A percentile compares a stretch with the other conserved stretches of the same genome.
phyloP scores from a whole-genome alignment of 2,329 filamentous ascomycete species.

The Botryosphaeria dothidea region DNA sequence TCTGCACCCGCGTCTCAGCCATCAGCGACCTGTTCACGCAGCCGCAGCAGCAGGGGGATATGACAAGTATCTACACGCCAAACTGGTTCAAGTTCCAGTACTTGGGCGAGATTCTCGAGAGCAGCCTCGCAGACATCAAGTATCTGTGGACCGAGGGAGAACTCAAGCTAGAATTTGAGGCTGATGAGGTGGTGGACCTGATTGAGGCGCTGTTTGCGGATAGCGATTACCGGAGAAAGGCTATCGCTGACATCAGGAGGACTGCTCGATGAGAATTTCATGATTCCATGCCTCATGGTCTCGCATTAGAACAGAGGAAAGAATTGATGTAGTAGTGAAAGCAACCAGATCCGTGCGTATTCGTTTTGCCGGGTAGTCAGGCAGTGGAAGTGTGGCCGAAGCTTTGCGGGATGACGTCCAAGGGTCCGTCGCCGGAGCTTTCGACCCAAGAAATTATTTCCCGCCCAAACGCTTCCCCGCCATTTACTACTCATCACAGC shows the following conservation, averaged over 20 bases:
- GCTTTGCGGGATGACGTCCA: neutral
- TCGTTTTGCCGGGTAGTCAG: neutral
- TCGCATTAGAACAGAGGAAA: neutral
- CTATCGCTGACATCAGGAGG: conserved; percentile 57
- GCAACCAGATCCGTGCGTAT: too few relatives aligned
- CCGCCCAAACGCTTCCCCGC: neutral
- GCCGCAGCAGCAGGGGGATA: conserved; percentile 45
- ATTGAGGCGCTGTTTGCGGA: conserved; percentile 67
- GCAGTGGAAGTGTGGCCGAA: neutral
- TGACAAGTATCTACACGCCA: conserved; percentile 62
- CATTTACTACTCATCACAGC: neutral
- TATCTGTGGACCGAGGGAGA: conserved; percentile 67
- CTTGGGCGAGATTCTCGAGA: conserved; percentile 62
- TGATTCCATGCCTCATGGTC: too few relatives aligned
- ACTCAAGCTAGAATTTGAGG: conserved; percentile 61
- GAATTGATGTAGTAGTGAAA: neutral
- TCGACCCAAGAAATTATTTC: neutral
- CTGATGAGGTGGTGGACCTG: conserved; percentile 63
- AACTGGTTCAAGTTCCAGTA: conserved; percentile 69
- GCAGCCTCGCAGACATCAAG: conserved; percentile 64
- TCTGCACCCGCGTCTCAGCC: conserved; percentile 58
- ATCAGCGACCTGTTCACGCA: conserved; percentile 57
- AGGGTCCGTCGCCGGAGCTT: neutral
- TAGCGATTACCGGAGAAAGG: conserved; percentile 58
- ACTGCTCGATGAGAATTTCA: conserved; percentile 22